Evolutionary conservation across 164 flowering plant genomes (phyloP), one percentile per base, ranked within the genome.

Genomic region (Annona cherimola): DNA sequence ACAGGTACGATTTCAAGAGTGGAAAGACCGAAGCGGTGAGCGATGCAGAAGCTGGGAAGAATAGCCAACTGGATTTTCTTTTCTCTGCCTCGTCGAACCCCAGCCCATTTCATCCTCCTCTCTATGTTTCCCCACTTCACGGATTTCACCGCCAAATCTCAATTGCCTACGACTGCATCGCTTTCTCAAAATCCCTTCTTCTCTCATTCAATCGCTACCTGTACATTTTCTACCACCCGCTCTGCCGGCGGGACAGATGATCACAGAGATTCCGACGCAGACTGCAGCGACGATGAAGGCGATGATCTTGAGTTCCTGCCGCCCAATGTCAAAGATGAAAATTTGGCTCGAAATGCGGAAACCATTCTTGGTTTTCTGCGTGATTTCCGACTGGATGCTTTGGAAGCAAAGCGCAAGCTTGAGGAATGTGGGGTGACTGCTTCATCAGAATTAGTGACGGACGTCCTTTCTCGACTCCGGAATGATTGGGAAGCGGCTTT

Each of bases 401-500:
- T 63, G n/a, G 83, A 79, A 63, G 81, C 81, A 69, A 86, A 74
- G 76, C 68, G 67, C 69, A 81, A 69, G 75, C 88, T 90, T 45
- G 86, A 86, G 41, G 72, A 80, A 63, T 88, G 88, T 75, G 81
- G 81, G 2, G 72, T 86, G 45, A 62, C 39, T 11, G 78, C 64
- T 8, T 78, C 92, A 19, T 68, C 84, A 2, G 85, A 80, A 19
- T 72, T 92, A 81, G 97, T 89, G 16, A 73, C 67, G 54, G 89
- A 82, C 83, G 89, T 92, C 63, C 88, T 94, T 46, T 82, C 94
- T 35, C 70, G 83, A 18, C 71, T 83, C 41, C 81, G 95, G 40
- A 90, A 90, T 73, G 88, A 90, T 71, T 89, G 96, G 91, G 88
- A 85, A 60, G 80, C 85, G 3, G 93, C 97, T 0, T 90, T 81